phyloP scores from a whole-genome alignment of 2,329 filamentous ascomycete species.

The Aspergillus sp. region DNA sequence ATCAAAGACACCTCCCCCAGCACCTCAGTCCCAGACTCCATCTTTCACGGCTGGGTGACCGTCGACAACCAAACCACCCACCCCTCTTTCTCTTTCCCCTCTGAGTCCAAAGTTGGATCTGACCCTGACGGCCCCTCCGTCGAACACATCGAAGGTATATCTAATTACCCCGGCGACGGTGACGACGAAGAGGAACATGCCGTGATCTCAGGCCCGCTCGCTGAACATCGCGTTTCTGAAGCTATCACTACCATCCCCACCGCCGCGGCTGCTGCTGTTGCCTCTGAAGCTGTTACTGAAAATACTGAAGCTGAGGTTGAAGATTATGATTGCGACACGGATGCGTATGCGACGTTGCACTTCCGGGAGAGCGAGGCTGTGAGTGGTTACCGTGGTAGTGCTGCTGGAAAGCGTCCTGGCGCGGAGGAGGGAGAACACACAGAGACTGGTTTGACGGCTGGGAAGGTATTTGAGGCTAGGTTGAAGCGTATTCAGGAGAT shows the following conservation, averaged over 20 bases:
- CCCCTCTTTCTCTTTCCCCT: background rate
- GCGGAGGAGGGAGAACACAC: no score
- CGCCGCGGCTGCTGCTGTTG: background rate
- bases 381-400: no score
- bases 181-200: background rate
- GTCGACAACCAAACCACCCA: background rate
- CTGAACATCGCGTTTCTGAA: background rate
- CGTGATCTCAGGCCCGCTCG: background rate
- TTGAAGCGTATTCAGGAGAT: no score
- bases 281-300: background rate
- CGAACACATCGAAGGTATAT: background rate
- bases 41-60: background rate
- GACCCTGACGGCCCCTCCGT: background rate
- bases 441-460: no score
- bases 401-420: no score
- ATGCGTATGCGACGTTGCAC: constrained; percentile 6
- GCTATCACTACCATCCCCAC: background rate
- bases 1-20: background rate
- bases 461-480: no score
- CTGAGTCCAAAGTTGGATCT: background rate
- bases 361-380: no score
- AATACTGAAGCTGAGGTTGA: background rate
- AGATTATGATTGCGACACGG: background rate
- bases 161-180: background rate
- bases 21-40: background rate